Conservation (phyloP, 768 basidiomycete species). For the Boletus barrowsii region DNA sequence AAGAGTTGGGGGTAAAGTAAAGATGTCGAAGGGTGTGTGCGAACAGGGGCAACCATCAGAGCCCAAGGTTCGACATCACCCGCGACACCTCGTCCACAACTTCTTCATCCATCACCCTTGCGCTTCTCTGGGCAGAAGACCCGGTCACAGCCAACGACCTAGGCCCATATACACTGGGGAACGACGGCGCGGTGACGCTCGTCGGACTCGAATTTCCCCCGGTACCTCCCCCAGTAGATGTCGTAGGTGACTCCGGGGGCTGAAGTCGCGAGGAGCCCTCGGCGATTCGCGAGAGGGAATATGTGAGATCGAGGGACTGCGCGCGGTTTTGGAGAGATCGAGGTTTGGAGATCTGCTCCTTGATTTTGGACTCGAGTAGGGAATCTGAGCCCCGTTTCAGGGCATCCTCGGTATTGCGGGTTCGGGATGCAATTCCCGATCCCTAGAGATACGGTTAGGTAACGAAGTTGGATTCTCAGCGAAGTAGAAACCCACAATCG, state of each 20-base stretch:
- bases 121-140: constrained; percentile 41
- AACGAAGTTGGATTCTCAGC: constrained; percentile 7
- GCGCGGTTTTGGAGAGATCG: constrained; percentile 83
- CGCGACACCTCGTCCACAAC: constrained; percentile 68
- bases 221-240: constrained; percentile 66
- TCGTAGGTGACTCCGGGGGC: constrained; percentile 79
- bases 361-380: constrained; percentile 77
- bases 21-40: constrained; percentile 7
- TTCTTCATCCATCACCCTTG: constrained; percentile 48
- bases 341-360: constrained; percentile 71
- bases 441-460: constrained; percentile 50
- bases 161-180: constrained; percentile 82
- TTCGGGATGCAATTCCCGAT: constrained; percentile 63
- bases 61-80: constrained; percentile 73
- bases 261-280: constrained; percentile 60
- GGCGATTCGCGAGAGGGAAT: constrained; percentile 78
- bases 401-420: constrained; percentile 70
- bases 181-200: constrained; percentile 73
- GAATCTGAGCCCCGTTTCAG: constrained; percentile 83
- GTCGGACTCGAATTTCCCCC: constrained; percentile 78
- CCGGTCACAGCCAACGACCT: constrained; percentile 49
- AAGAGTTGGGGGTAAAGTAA: constrained; percentile 8
- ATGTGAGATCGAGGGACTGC: constrained; percentile 84
- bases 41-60: constrained; percentile 35
- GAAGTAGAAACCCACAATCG: constrained; percentile 53